Evolutionary conservation across 192 early-diverging fungal genomes (phyloP), one percentile per base, ranked within the genome.

Genomic region (Coemansia biformis): DNA sequence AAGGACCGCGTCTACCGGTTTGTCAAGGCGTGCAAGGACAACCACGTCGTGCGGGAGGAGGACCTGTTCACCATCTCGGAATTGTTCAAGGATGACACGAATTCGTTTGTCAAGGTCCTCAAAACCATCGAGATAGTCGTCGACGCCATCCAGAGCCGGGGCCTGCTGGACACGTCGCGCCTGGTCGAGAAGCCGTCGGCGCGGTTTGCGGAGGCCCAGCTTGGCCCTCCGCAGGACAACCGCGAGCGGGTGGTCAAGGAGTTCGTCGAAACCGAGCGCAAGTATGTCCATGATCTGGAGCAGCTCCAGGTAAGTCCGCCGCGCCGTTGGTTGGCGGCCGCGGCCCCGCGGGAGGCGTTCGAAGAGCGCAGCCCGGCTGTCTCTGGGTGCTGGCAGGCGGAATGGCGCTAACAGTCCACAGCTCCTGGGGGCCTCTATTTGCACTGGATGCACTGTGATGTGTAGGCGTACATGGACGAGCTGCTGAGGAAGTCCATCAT

Each of bases 31-130:
- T 93, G 92, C 73, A 84, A 86, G 42, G 75, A 81, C 29, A 81
- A 91, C 56, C 76, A 86, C 1, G 57, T 89, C 40, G 76, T 83
- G n/a, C 73, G 69, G 24, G 81, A 93, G 30, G 85, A 91, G 40
- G 77, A 86, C 50, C 62, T 88, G 19, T 90, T 93, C 66, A 81
- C 85, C 32, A 83, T 96, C 41, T 80, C 89, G 6, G 91, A 93
- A 42, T 69, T 96, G 28, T 91, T 86, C 64, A 84, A 88, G 46
- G 92, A 96, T 60, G 90, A 98, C 60, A 98, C 92, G 26, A 94
- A 93, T 68, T 88, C 84, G 50, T 92, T 96, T 64, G 86, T 98
- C 49, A 98, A 92, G 82, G 93, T 93, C 16, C 79, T 96, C 28
- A 86, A 92, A 43, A 87, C 86, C 8, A 82, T 98, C 5, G 78